Evolutionary conservation across 495 filamentous ascomycete genomes (phyloP), one percentile per base, ranked within the genome.

Genomic region (Xylaria telfairii): DNA sequence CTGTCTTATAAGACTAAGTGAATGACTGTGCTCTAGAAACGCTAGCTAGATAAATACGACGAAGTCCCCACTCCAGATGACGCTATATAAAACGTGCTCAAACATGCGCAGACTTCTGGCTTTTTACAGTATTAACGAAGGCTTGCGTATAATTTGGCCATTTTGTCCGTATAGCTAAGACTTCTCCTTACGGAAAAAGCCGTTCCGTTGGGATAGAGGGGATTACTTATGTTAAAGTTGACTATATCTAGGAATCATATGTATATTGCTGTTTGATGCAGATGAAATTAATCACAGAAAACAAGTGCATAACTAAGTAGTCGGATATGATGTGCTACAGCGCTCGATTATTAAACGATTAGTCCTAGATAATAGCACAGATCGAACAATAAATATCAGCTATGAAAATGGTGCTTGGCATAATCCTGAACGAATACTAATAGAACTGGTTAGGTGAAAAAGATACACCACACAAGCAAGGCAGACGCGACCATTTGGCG

Each of bases 21-120:
- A 61, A 61, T 21, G 32, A 41, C 37, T 24, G 7, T 17, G 37
- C n/a, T 39, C 21, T 61, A 5, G 24, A 61, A 9, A 59, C 34
- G 13, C 12, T 56, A 10, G 12, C 24, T 10, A 13, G 8, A 41
- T 26, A 61, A 39, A 60, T 10, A 41, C 32, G 6, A 4, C 17
- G 0, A 21, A 41, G n/a, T 9, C 57, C 57, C 57, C 57, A 61
- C 57, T 41, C 10, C 21, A 61, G 37, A 39, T 5, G 37, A 41
- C 37, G 34, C 34, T 61, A 24, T 41, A 15, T 41, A 24, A 41
- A 61, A 41, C 26, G 30, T 34, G 56, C 30, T 34, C 56, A 61
- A 61, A 61, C 57, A 41, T 61, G 57, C 57, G 32, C 57, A 61
- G 5, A 21, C 15, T 59, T 37, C 54, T 59, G 34, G 30, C 28